A percentile compares a stretch with the other conserved stretches of the same genome.
phyloP scores from a whole-genome alignment of 768 basidiomycete species.

The Kwoniella shandongensis region DNA sequence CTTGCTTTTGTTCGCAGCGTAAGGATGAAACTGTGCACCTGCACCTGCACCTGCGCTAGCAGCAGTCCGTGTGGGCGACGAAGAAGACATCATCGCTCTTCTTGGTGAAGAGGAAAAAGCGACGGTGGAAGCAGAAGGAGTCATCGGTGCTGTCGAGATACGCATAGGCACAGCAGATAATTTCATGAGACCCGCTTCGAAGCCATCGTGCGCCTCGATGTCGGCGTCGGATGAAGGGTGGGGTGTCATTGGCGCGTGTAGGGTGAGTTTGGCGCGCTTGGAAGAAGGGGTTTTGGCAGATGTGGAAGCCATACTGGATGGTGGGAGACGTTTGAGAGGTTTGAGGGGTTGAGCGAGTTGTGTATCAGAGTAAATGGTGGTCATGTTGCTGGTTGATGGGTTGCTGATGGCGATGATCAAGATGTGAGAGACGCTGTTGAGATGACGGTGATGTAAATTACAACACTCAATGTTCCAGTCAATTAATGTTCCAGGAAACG shows the following conservation, averaged over 20 bases:
- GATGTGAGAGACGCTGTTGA: no score
- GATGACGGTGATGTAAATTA: no score
- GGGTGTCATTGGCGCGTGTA: slow-evolving; percentile 12
- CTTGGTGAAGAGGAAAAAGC: slow-evolving; percentile 42
- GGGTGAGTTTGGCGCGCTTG: slow-evolving; percentile 6
- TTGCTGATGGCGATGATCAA: no score
- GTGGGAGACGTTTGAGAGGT: slow-evolving; percentile 16
- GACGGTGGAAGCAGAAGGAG: slow-evolving; percentile 44
- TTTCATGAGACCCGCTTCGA: slow-evolving; percentile 7
- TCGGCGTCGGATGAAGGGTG: slow-evolving; percentile 16
- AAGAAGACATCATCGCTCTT: slow-evolving; percentile 19
- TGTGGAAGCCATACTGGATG: slow-evolving; percentile 1
- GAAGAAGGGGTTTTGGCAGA: slow-evolving; percentile 1
- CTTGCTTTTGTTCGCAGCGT: slow-evolving; percentile 1
- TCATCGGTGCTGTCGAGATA: slow-evolving; percentile 22
- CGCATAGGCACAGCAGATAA: slow-evolving; percentile 26
- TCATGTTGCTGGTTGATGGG: no score
- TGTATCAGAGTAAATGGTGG: neutral
- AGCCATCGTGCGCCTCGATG: neutral
- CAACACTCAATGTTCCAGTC: neutral
- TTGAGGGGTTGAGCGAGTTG: slow-evolving; percentile 7
- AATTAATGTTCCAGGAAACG: neutral
- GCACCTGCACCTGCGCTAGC: no score
- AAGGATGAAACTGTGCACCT: slow-evolving; percentile 1
- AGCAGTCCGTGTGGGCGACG: slow-evolving; percentile 18